Conservation (phyloP, 2,329 filamentous ascomycete genomes). For the Apiospora sp. region DNA sequence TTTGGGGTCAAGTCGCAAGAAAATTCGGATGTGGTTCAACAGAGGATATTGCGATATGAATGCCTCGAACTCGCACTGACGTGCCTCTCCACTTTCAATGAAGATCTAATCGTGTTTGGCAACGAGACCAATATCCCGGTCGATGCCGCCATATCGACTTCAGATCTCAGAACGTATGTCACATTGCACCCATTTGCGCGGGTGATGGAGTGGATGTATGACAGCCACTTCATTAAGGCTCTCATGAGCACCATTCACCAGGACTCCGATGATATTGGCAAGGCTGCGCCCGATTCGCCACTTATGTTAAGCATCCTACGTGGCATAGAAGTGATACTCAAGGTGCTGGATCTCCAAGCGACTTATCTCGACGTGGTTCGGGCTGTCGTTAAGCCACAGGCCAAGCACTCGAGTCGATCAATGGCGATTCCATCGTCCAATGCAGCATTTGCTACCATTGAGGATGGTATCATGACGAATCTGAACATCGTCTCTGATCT, state of each 20-base stretch:
- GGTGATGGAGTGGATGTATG: conserved; percentile 98
- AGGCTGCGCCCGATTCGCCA: conserved; percentile 78
- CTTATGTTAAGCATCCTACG: conserved; percentile 80
- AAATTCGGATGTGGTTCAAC: conserved; percentile 71
- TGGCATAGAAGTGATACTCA: conserved; percentile 83
- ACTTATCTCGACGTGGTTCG: conserved; percentile 92
- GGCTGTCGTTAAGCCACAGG: conserved; percentile 75
- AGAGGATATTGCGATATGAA: conserved; percentile 76
- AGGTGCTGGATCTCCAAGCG: conserved; percentile 84
- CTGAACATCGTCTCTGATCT: conserved; percentile 81
- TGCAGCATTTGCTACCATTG: conserved; percentile 84
- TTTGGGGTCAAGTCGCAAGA: conserved; percentile 74
- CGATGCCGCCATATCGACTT: conserved; percentile 76
- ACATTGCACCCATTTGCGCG: conserved; percentile 90
- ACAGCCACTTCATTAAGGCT: conserved; percentile 82
- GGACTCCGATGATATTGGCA: conserved; percentile 74
- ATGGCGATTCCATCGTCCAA: conserved; percentile 55
- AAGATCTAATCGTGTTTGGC: conserved; percentile 86
- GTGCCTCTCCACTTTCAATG: conserved; percentile 89
- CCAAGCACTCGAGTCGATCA: conserved; percentile 48
- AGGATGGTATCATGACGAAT: conserved; percentile 87
- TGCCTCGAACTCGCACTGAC: conserved; percentile 85
- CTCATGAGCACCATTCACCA: conserved; percentile 84
- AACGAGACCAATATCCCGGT: conserved; percentile 80
- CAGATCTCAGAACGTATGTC: conserved; percentile 81